These are phyloP conservation scores for Beauveria bassiana DNA, from an alignment of 2,329 filamentous ascomycete genomes.

Conservation along the genomic window DNA sequence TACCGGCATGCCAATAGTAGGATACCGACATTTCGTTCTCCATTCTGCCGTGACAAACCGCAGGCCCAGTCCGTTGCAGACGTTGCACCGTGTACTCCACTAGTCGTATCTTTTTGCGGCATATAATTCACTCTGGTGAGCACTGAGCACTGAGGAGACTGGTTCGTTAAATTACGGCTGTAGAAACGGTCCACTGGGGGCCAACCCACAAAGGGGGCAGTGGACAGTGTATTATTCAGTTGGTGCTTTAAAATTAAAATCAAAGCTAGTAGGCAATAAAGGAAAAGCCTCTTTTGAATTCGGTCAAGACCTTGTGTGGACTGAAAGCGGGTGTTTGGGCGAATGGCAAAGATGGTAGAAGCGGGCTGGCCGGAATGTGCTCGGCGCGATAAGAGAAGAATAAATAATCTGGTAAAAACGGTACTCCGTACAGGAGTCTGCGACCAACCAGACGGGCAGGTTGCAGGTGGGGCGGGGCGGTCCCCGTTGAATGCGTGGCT, in stretches of 20 bases:
- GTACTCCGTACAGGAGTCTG: background rate
- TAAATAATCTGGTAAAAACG: too few species aligned
- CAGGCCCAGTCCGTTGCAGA: background rate
- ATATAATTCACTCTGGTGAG: background rate
- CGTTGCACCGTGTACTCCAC: background rate
- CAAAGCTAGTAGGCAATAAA: too few species aligned
- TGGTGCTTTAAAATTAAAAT: background rate
- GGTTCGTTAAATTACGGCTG: constrained; percentile 7
- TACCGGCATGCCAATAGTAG: too few species aligned
- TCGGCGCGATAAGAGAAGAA: too few species aligned
- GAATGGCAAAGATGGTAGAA: too few species aligned
- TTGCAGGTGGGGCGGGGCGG: background rate
- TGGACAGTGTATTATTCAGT: background rate
- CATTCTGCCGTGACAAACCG: constrained; percentile 1
- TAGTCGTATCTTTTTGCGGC: background rate
- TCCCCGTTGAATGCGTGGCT: background rate
- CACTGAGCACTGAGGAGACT: too few species aligned
- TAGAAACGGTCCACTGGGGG: background rate
- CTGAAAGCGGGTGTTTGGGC: too few species aligned
- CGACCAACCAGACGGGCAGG: background rate
- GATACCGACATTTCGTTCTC: background rate
- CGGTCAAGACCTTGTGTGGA: too few species aligned
- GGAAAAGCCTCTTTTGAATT: too few species aligned
- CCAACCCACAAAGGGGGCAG: background rate
- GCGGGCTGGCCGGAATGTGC: too few species aligned